Base-by-base conservation (phyloP, 768 basidiomycete genomes). In the Russula virescens region DNA sequence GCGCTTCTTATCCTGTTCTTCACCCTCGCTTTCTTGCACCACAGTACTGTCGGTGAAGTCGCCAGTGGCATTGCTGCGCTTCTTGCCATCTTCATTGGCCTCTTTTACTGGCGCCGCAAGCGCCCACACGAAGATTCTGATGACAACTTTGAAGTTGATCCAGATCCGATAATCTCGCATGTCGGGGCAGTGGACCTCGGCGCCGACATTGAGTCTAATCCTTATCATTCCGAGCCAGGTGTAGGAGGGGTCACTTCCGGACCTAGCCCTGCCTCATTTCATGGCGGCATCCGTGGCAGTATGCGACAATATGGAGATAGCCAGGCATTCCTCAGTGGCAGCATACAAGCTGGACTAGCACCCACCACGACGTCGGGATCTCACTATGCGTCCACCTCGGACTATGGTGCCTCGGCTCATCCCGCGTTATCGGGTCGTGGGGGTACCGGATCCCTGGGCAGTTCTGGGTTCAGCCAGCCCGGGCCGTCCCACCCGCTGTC, bases 81-180 rank as follows among this genome's bases (percentile, higher is more conserved):
- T 1, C 55, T 73, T 40, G 45, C 70, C 35, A 46, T 69, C 42
- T 66, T 75, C n/a, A 52, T 69, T 38, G 68, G 69, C n/a, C 58
- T 74, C 11, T 61, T 72, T 31, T 63, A 71, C 61, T 75, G 73
- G 69, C 71, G 72, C 48, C 70, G 70, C 23, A 69, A 72, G 35
- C 63, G 61, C 48, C 57, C 47, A 18, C 64, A 68, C 38, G 75
- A 79, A 60, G 79, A 81, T 28, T 81, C 80, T 49, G 79, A 81
- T 58, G 79, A 79, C 55, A 74, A 80, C 72, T 80, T 80, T 61
- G n/a, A n/a, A n/a, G n/a, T n/a, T n/a, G 79, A 80, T 42, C 80
- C 79, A 0, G 80, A 80, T 62, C 76, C 74, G 6, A 74, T 80
- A 46, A 63, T 73, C 2, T 69, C 68, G 13, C 73, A 72, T 35